Percentiles rank a stretch among this genome's conserved stretches.
Conservation (phyloP, 1,284 basidiomycete genomes). For the Trametes pubescens region DNA sequence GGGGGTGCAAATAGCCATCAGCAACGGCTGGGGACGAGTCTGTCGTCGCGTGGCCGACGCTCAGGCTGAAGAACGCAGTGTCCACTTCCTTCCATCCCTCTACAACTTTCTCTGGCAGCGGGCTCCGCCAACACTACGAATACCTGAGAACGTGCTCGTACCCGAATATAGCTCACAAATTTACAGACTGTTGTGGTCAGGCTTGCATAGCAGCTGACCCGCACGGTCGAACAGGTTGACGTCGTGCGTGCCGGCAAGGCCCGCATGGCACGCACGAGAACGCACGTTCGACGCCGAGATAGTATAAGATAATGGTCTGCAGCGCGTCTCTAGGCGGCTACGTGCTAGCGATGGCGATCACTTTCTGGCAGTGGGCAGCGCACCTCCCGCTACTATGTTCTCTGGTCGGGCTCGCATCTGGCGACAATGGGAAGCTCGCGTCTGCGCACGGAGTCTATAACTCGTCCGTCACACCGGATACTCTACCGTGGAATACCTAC, state of each 20-base stretch:
- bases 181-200: neutral
- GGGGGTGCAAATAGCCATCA: no score
- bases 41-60: neutral
- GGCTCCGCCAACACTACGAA: neutral
- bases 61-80: neutral
- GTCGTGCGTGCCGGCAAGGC: neutral
- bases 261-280: slow-evolving; percentile 18
- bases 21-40: no score
- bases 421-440: slow-evolving; percentile 14
- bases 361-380: slow-evolving; percentile 13
- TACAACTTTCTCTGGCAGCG: slow-evolving; percentile 9
- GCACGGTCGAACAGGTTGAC: neutral
- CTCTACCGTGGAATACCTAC: slow-evolving; percentile 58
- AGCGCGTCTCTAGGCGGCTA: neutral
- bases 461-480: slow-evolving; percentile 49
- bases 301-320: neutral
- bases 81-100: neutral
- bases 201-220: neutral
- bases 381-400: slow-evolving; percentile 16
- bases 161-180: slow-evolving; percentile 5
- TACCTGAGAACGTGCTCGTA: neutral
- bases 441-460: slow-evolving; percentile 36
- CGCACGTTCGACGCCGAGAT: slow-evolving; percentile 21
- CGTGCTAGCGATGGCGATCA: slow-evolving; percentile 7
- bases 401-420: slow-evolving; percentile 5